Conservation (phyloP, 2,329 filamentous ascomycete genomes). For the Nannizziopsis barbatae region DNA sequence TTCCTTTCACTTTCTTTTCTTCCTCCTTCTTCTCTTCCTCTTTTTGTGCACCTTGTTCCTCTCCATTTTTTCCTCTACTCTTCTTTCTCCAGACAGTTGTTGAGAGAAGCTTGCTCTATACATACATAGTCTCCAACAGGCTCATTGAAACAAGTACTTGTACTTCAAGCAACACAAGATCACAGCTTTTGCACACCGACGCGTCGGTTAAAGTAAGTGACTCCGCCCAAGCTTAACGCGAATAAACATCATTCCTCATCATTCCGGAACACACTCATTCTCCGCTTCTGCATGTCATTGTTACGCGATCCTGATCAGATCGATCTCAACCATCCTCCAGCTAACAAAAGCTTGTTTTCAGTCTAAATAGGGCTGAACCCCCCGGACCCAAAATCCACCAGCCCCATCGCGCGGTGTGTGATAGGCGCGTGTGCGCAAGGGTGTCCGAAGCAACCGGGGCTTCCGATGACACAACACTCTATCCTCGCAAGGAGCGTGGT, state of each 20-base stretch:
- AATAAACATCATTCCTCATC: too few species aligned
- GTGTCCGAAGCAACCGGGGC: slow-evolving; percentile 6
- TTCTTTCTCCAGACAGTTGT: not conserved
- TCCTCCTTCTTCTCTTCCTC: not conserved
- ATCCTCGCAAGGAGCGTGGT: slow-evolving; percentile 41
- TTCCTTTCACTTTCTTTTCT: not conserved
- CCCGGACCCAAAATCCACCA: not conserved
- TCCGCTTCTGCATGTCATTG: not conserved
- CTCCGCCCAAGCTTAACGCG: too few species aligned
- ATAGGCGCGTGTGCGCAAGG: slow-evolving; percentile 9
- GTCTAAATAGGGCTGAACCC: slow-evolving; percentile 1
- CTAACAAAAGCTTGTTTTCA: not conserved
- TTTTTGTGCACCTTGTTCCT: not conserved
- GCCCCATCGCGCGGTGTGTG: not conserved
- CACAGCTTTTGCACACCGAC: too few species aligned
- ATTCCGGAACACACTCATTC: not conserved
- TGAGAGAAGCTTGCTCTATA: too few species aligned
- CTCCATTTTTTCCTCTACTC: not conserved
- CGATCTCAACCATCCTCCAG: not conserved
- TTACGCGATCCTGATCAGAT: too few species aligned
- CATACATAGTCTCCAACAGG: too few species aligned
- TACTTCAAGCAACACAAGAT: too few species aligned
- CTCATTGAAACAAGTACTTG: too few species aligned
- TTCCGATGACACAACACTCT: slow-evolving; percentile 37
- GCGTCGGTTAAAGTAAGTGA: too few species aligned